Percentiles rank a stretch among this genome's conserved stretches.
phyloP scores from a whole-genome alignment of 768 basidiomycete species.

The Trametes gibbosa region DNA sequence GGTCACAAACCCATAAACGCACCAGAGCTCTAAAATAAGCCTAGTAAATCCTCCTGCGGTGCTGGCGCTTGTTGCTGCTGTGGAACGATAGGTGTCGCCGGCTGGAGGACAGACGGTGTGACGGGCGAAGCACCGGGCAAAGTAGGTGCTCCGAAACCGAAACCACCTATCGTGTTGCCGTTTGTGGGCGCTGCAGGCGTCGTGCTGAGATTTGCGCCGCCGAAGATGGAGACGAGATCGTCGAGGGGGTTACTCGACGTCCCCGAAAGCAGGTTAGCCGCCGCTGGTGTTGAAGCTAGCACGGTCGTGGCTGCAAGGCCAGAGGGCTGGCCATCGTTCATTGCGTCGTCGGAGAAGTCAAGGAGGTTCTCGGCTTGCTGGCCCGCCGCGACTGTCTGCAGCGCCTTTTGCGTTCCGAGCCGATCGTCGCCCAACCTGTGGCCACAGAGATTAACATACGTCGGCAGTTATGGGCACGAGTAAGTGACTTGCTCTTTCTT shows the following conservation, averaged over 20 bases:
- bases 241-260: slow-evolving; percentile 88
- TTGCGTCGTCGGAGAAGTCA: slow-evolving; percentile 80
- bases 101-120: slow-evolving; percentile 22
- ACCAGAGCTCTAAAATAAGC: slow-evolving; percentile 43
- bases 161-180: slow-evolving; percentile 26
- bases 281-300: slow-evolving; percentile 67
- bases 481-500: slow-evolving; percentile 55
- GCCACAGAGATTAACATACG: neutral
- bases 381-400: slow-evolving; percentile 89
- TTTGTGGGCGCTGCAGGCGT: slow-evolving; percentile 19
- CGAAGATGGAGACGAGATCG: slow-evolving; percentile 92
- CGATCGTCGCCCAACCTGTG: slow-evolving; percentile 64
- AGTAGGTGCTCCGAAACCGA: slow-evolving; percentile 28
- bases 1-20: neutral
- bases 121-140: slow-evolving; percentile 19
- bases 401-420: slow-evolving; percentile 71
- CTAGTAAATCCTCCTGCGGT: slow-evolving; percentile 52
- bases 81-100: slow-evolving; percentile 20
- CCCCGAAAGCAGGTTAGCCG: slow-evolving; percentile 70
- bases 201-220: slow-evolving; percentile 40
- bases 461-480: neutral
- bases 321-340: slow-evolving; percentile 55
- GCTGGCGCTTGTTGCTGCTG: slow-evolving; percentile 25
- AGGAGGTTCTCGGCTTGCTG: slow-evolving; percentile 94
- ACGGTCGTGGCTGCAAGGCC: slow-evolving; percentile 78